Evolutionary conservation across 1,284 basidiomycete genomes (phyloP), one percentile per base, ranked within the genome.

Genomic region (Cutaneotrichosporon cavernicola): DNA sequence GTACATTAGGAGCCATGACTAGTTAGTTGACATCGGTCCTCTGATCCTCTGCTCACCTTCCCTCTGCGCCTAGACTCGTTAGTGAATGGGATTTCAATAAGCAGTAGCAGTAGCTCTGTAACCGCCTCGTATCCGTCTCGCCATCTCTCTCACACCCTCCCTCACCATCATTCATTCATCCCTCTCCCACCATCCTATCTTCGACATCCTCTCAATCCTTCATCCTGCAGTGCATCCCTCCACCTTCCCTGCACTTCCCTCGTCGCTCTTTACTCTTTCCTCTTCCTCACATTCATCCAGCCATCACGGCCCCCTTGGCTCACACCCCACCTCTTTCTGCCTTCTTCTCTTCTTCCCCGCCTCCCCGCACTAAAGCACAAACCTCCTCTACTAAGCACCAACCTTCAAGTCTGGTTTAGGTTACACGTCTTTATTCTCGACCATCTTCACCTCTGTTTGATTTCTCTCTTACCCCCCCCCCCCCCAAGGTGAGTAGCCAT

Each of bases 251-350:
- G 16, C 47, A 22, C 47, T 47, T 30, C 30, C 16, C 22, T 32
- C 50, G 40, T 56, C 58, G 31, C 53, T 56, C 53, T 56, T 56
- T 36, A 22, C 36, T 40, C 31, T 9, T 50, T 47, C 14, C 46
- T 31, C 40, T 43, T 46, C 43, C 5, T 46, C 18, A n/a, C 18
- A 16, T 46, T 46, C 43, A 46, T 18, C 43, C 16, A 46, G 43
- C 43, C 43, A 46, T 18, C 43, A 16, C 43, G 43, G 43, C 43
- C 1, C 43, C 43, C 43, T 46, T 46, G 16, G 18, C 43, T 46
- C 43, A 46, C 16, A 16, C 18, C 18, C 7, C 43, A 26, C 26
- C 26, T 26, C 43, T 46, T 18, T 46, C 43, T n/a, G 7, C 7
- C 18, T 8, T 46, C 43, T 46, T 46, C 13, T 43, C 40, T 16